Conservation (phyloP, 179 eudicot species). For the Dionaea muscipula region DNA sequence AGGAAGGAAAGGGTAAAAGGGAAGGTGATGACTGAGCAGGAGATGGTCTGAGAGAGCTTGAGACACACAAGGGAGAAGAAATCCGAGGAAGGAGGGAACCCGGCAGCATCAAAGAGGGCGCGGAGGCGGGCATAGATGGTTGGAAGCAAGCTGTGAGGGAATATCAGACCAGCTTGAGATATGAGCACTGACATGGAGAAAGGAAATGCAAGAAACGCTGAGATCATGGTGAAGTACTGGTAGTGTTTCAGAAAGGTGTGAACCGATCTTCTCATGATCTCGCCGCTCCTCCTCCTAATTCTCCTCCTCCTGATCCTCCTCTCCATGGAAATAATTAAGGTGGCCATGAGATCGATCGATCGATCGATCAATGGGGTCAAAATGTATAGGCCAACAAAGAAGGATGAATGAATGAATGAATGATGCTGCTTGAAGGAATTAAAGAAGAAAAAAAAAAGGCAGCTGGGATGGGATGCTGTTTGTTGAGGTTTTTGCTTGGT, state of each 20-base stretch:
- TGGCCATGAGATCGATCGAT: too few species aligned
- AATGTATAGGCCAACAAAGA: too few species aligned
- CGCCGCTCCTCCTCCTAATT: slow-evolving; percentile 16
- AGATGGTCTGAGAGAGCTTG: slow-evolving; percentile 63
- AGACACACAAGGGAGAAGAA: slow-evolving; percentile 33
- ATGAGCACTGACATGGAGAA: slow-evolving; percentile 39
- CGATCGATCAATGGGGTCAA: too few species aligned
- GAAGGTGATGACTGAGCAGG: slow-evolving; percentile 31
- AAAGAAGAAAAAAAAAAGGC: too few species aligned
- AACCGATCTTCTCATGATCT: slow-evolving; percentile 38
- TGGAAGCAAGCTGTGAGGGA: slow-evolving; percentile 22
- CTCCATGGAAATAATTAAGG: slow-evolving; percentile 26
- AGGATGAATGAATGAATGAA: too few species aligned
- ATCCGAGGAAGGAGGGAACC: slow-evolving; percentile 29
- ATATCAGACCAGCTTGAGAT: slow-evolving; percentile 30
- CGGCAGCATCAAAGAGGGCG: slow-evolving; percentile 24
- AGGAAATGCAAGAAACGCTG: slow-evolving; percentile 39
- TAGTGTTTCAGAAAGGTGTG: slow-evolving; percentile 32
- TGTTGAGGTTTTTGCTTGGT: too few species aligned
- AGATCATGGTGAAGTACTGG: slow-evolving; percentile 37
- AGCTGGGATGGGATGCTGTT: too few species aligned
- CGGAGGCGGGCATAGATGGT: slow-evolving; percentile 25
- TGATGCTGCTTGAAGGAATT: too few species aligned
- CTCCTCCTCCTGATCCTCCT: slow-evolving; percentile 14
- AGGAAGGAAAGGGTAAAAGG: slow-evolving; percentile 62